A percentile compares a stretch with the other conserved stretches of the same genome.
These are phyloP conservation scores for Chenopodium album DNA, from an alignment of 148 eudicot genomes.

Conservation along the genomic window DNA sequence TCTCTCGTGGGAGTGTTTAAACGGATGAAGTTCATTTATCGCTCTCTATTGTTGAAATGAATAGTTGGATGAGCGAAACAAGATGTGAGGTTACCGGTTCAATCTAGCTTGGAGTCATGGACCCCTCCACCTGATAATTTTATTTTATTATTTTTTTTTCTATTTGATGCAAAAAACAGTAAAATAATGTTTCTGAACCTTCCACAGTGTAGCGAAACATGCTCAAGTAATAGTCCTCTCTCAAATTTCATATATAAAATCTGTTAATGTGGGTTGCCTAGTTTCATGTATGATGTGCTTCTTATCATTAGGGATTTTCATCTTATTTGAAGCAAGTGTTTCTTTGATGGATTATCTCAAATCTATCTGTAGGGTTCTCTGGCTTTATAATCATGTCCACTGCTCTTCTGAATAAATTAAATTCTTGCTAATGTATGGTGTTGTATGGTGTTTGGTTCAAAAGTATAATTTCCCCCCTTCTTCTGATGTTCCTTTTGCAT, in stretches of 20 bases:
- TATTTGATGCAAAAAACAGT: neutral
- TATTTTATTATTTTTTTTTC: too few species aligned
- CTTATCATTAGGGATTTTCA: neutral
- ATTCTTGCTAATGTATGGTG: neutral
- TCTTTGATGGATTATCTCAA: neutral
- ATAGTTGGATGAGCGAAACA: too few species aligned
- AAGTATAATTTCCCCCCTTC: neutral
- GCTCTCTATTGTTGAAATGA: too few species aligned
- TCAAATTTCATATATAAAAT: too few species aligned
- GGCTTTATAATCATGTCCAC: neutral
- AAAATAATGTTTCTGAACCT: neutral
- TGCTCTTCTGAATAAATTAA: neutral
- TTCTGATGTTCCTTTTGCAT: constrained; percentile 13
- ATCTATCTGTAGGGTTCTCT: neutral
- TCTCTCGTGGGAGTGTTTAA: too few species aligned
- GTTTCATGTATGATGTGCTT: neutral
- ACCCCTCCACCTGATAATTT: neutral
- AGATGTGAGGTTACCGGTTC: too few species aligned
- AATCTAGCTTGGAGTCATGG: too few species aligned
- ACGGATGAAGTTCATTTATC: too few species aligned
- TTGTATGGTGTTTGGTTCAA: neutral
- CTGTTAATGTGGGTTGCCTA: too few species aligned
- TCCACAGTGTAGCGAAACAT: too few species aligned
- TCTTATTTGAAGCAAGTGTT: too few species aligned
- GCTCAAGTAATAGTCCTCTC: neutral